These are phyloP conservation scores for Diphasiastrum complanatum DNA, from an alignment of 83 land plant species.

Conservation along the genomic window DNA sequence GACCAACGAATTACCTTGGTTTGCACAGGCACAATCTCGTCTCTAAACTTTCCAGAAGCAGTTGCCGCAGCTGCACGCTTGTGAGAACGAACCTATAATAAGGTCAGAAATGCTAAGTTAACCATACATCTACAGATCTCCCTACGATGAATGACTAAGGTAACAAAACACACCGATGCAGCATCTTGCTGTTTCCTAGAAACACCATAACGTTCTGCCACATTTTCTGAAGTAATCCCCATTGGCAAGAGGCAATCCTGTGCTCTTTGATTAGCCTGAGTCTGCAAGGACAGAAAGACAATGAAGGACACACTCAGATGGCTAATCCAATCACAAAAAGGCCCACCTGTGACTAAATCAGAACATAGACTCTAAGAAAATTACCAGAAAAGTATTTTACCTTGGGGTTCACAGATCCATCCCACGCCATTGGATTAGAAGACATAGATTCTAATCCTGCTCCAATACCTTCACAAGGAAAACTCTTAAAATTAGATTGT, in stretches of 20 bases:
- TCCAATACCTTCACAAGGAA: slow-evolving; percentile 21
- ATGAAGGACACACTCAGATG: neutral
- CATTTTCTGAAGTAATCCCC: slow-evolving; percentile 21
- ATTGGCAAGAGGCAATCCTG: slow-evolving; percentile 18
- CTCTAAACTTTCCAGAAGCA: slow-evolving; percentile 9
- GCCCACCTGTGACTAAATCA: no score
- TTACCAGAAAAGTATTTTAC: neutral
- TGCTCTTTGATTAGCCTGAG: neutral
- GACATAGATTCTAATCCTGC: slow-evolving; percentile 18
- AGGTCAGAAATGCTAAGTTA: neutral
- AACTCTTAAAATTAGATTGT: no score
- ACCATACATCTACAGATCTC: neutral
- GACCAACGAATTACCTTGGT: slow-evolving; percentile 19
- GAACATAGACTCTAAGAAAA: neutral
- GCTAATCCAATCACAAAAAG: neutral
- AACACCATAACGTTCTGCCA: slow-evolving; percentile 10
- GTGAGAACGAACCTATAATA: slow-evolving; percentile 6
- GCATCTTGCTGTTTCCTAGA: slow-evolving; percentile 17
- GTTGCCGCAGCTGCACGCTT: slow-evolving; percentile 7
- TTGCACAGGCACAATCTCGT: slow-evolving; percentile 10
- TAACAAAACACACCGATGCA: slow-evolving; percentile 5
- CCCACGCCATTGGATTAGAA: neutral
- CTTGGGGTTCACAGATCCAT: slow-evolving; percentile 9
- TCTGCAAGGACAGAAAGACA: neutral
- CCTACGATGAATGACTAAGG: neutral